Evolutionary conservation across 164 flowering plant species (phyloP), one percentile per base, ranked within the genome.

Genomic region (Sextonia rubra): DNA sequence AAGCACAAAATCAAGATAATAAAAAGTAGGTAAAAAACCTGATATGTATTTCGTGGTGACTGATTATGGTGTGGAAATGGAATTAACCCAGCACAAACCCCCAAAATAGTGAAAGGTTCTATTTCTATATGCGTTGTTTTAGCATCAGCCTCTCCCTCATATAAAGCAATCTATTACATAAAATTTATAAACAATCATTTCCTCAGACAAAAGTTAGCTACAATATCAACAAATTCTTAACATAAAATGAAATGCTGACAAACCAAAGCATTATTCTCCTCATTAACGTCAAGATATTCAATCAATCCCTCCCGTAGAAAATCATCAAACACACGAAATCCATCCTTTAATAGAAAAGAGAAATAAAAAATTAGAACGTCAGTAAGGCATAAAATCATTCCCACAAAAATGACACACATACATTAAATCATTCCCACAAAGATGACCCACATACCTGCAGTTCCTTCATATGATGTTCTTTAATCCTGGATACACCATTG

Each of bases 61-160:
- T 96, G 99, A 71, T 93, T 93, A 80, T 96, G 99, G 80, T 96
- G 98, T 71, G 99, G 99, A 81, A 62, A 96, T 26, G 97, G 98
- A 72, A 93, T 96, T 68, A 96, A 75, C 44, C 99, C 98, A 72
- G 99, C 97, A 88, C 74, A 61, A 82, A 91, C 90, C 76, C 99
- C 98, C 78, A 96, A 83, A 70, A 96, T 89, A 55, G 98, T 93
- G 70, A 96, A 91, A 44, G 99, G 99, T 81, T 96, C 99, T 58
- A 96, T 93, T 82, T 96, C 99, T 73, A 96, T 87, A 78, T 96
- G 98, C 20, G 98, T 93, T 68, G 91, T 93, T 63, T 83, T 90
- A 62, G 82, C 72, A 66, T 76, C 85, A 74, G 94, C 88, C 48
- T 96, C 91, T 48, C 80, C 83, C 83, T 96, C 98, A 71, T 93